These are phyloP conservation scores for Pseudocercospora ulei DNA, from an alignment of 2,329 filamentous ascomycete species.

Conservation along the genomic window DNA sequence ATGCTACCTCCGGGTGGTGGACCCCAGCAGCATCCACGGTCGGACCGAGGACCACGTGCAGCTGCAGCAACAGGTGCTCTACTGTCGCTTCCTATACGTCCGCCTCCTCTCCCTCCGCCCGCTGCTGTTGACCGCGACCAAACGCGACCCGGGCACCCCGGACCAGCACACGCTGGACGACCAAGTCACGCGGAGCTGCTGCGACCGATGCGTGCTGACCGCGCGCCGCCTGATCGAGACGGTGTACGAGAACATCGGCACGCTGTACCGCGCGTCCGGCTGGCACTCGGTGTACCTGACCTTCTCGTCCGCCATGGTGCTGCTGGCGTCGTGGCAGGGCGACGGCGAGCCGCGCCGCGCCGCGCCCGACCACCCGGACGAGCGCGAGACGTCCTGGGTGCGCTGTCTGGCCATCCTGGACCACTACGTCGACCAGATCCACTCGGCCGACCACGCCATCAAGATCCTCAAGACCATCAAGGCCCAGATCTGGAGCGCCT, in stretches of 20 bases:
- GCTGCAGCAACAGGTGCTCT: conserved; percentile 22
- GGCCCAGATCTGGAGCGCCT: conserved; percentile 14
- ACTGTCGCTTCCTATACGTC: conserved; percentile 23
- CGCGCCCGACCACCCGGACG: conserved; percentile 11
- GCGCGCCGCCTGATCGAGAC: conserved; percentile 34
- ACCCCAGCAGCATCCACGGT: not conserved
- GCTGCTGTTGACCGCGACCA: conserved; percentile 32
- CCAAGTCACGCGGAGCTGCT: conserved; percentile 30
- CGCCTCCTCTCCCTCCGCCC: conserved; percentile 23
- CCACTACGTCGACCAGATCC: conserved; percentile 24
- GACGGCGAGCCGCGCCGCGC: conserved; percentile 10
- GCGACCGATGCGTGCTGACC: conserved; percentile 29
- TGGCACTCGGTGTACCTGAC: conserved; percentile 28
- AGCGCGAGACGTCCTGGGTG: conserved; percentile 22
- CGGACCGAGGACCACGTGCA: conserved; percentile 20
- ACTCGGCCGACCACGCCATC: conserved; percentile 22
- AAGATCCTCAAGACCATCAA: conserved; percentile 24
- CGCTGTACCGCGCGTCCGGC: conserved; percentile 23
- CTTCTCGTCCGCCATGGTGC: conserved; percentile 23
- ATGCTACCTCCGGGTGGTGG: conserved; percentile 18
- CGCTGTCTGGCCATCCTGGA: conserved; percentile 23
- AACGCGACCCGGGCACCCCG: conserved; percentile 19
- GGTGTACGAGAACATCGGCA: conserved; percentile 32
- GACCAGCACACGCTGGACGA: conserved; percentile 32
- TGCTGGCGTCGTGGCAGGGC: conserved; percentile 24